Base-by-base conservation (phyloP, 306 rosid genomes). In the Sphenostylis stenocarpa region DNA sequence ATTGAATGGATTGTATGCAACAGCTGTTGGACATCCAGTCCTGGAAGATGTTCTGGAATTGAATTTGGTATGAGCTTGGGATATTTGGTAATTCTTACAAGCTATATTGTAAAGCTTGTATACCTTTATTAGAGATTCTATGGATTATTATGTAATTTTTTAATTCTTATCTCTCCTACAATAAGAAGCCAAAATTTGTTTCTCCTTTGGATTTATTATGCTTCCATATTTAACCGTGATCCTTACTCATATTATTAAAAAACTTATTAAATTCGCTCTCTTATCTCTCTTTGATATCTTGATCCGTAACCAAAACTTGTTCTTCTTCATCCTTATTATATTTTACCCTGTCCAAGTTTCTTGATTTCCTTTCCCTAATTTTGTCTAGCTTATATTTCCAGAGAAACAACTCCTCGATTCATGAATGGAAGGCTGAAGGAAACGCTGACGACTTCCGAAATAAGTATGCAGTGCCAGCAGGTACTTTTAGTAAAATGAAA, bases 11-110 rank as follows among this genome's bases (percentile, higher is more conserved):
- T 45, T 95, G 77, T 77, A 80, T 83, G 97, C 98, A 21, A 89
- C 96, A 38, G 92, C 90, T 81, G 97, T 95, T 33, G 98, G 97
- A 65, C 97, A 95, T 82, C 97, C 98, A 39, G 79, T 83, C 74
- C 79, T 95, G 45, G 97, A 95, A 84, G 97, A 95, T 79, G 69
- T 85, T 60, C 76, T 82, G 45, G 91, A 85, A 29, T 76, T 85
- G 72, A 86, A 89, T 74, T 78, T 29, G 76, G 98, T 95, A 87
- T 41, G 89, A 48, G 39, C 49, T 26, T 52, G 62, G 29, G 41
- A 53, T 4, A 43, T 63, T 60, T 78, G 43, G 61, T 16, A 41
- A 65, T 55, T 39, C 51, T 76, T 55, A 17, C 28, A 26, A 70
- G 82, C 39, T 48, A 19, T 47, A 65, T 45, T 1, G 0, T 65